These are phyloP conservation scores for Candida sithepensis DNA, from an alignment of 805 yeast species.

Conservation along the genomic window DNA sequence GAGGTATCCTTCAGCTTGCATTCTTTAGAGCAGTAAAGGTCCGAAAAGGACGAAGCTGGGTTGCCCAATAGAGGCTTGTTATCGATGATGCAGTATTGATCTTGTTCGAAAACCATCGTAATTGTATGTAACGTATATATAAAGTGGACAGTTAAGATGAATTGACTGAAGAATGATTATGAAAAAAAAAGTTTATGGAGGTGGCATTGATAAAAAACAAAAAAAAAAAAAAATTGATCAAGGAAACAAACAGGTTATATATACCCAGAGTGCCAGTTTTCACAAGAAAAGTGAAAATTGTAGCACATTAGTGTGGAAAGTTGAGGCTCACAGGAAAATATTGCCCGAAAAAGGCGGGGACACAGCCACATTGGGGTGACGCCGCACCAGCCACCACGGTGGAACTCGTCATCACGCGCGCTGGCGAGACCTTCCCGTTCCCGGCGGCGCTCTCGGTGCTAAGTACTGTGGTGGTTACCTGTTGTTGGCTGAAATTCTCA, in stretches of 20 bases:
- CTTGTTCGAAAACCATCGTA: constrained; percentile 19
- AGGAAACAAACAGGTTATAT: not conserved
- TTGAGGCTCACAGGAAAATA: not conserved
- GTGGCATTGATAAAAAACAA: no score
- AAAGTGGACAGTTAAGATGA: not conserved
- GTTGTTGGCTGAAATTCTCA: no score
- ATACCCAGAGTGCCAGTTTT: not conserved
- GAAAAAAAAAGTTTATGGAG: no score
- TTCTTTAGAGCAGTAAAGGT: constrained; percentile 20
- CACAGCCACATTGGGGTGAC: not conserved
- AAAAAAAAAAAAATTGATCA: not conserved
- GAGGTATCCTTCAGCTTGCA: constrained; percentile 18
- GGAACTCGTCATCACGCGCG: not conserved
- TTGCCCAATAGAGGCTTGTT: constrained; percentile 10
- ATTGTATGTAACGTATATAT: not conserved
- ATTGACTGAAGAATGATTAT: not conserved
- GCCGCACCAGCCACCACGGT: not conserved
- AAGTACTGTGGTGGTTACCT: no score
- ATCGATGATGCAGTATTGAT: constrained; percentile 23
- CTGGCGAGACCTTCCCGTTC: not conserved
- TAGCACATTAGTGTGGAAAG: not conserved
- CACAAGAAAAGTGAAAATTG: no score
- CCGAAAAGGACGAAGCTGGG: constrained; percentile 3
- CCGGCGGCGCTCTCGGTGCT: no score
- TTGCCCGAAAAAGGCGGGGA: constrained; percentile 1